These are phyloP conservation scores for Penicillium sp. DNA, from an alignment of 2,329 filamentous ascomycete genomes.

Conservation along the genomic window DNA sequence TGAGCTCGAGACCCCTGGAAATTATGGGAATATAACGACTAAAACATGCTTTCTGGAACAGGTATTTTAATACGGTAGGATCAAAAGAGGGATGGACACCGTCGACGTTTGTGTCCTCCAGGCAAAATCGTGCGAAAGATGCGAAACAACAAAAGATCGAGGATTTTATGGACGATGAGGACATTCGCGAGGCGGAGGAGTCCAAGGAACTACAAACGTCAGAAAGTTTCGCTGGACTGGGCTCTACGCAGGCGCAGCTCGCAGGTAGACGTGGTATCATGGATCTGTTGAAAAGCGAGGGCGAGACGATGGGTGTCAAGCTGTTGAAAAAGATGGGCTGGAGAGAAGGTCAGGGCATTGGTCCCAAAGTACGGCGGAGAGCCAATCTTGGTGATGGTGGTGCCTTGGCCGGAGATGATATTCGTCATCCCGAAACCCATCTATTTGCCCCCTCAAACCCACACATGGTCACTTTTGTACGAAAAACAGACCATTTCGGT, in stretches of 20 bases:
- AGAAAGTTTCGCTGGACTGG: slow-evolving; percentile 70
- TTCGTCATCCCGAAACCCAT: slow-evolving; percentile 52
- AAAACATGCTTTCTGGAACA: slow-evolving; percentile 39
- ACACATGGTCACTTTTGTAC: slow-evolving; percentile 52
- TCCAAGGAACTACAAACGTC: slow-evolving; percentile 69
- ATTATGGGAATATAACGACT: slow-evolving; percentile 27
- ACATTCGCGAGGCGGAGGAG: slow-evolving; percentile 81
- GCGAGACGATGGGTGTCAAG: slow-evolving; percentile 82
- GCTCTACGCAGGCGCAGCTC: slow-evolving; percentile 58
- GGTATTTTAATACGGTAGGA: slow-evolving; percentile 96
- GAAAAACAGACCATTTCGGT: slow-evolving; percentile 45
- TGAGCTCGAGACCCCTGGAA: slow-evolving; percentile 47
- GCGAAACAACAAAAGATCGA: slow-evolving; percentile 66
- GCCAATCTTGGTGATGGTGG: slow-evolving; percentile 62
- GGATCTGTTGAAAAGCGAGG: slow-evolving; percentile 66
- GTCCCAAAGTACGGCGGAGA: slow-evolving; percentile 73
- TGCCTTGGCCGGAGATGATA: slow-evolving; percentile 34
- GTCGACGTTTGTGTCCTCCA: slow-evolving; percentile 85
- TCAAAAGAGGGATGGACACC: slow-evolving; percentile 98
- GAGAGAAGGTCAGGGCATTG: slow-evolving; percentile 89
- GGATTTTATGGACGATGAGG: slow-evolving; percentile 98
- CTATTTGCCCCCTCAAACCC: slow-evolving; percentile 84
- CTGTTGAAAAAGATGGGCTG: slow-evolving; percentile 91
- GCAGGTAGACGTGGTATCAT: slow-evolving; percentile 56
- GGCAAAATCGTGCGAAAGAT: slow-evolving; percentile 70